Percentiles rank a stretch among this genome's conserved stretches.
Evolutionary conservation across 495 filamentous ascomycete genomes (phyloP).

Genomic region (Trichoderma erinaceum): DNA sequence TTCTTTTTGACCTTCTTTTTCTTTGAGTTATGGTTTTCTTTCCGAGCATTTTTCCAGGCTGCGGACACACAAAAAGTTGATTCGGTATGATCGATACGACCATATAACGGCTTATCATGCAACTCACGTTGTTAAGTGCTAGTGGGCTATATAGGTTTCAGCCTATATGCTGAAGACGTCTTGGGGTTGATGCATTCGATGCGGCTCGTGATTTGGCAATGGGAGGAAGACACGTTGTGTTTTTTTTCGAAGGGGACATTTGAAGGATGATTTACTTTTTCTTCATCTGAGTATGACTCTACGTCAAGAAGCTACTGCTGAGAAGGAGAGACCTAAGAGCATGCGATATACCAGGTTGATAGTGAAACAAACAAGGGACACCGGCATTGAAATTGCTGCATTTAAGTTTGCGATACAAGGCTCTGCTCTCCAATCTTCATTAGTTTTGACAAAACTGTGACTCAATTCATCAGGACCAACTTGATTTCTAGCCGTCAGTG

Average conservation of each 20-base stretch:
- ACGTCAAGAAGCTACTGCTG: not conserved
- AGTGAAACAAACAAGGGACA: not conserved
- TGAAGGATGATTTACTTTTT: not conserved
- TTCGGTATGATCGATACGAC: constrained; percentile 12
- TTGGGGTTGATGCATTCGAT: not conserved
- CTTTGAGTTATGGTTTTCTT: not conserved
- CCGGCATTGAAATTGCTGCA: constrained; percentile 1
- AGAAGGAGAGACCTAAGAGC: not conserved
- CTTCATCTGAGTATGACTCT: not conserved
- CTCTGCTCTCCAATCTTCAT: not conserved
- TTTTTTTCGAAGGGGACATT: not conserved
- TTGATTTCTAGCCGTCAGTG: not conserved
- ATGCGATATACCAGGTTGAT: constrained; percentile 7
- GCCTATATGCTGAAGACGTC: not conserved
- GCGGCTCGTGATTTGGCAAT: constrained; percentile 3
- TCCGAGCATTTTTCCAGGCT: constrained; percentile 5
- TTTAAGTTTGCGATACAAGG: not conserved
- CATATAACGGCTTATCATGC: not conserved
- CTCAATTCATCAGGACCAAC: not conserved
- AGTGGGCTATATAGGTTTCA: not conserved
- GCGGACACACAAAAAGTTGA: not conserved
- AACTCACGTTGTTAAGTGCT: constrained; percentile 15
- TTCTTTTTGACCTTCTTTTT: not conserved
- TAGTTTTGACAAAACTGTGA: not conserved
- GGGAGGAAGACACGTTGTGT: not conserved